Evolutionary conservation across 148 eudicot species (phyloP), one percentile per base, ranked within the genome.

Genomic region (Persicaria tinctoria): DNA sequence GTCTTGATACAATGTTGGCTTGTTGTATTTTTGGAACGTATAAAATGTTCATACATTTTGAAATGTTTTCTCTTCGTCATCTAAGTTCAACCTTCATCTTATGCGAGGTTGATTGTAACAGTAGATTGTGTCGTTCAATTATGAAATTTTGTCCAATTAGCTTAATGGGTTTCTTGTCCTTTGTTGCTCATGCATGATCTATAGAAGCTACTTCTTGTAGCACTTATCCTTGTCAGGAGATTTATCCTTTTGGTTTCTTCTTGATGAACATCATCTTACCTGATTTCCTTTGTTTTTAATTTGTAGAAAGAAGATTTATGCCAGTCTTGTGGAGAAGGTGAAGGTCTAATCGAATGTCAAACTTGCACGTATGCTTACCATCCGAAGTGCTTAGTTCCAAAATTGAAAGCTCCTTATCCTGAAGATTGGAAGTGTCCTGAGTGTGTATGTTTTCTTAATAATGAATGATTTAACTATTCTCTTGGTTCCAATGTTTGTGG

Each of bases 361-460:
- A 89, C 91, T 20, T 92, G 97, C 76, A 87, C 89, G 82, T 92
- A 92, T 79, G 71, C 90, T 16, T 92, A 95, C 82, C 99, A 95
- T 78, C 91, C 94, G 11, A 90, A 84, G 78, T 95, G 99, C 81
- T 84, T 95, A 82, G 70, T 85, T 73, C 91, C 93, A 18, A 84
- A 89, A 4, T 18, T 90, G 70, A 95, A 88, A 88, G 91, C 87
- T 75, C 97, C 97, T 79, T 80, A 82, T 75, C 97, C 99, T 54
- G 79, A 73, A 80, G 81, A 75, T 77, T 95, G 99, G 97, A 89
- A 85, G 70, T 92, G 97, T 78, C 97, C 97, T 47, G 94, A 92
- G 86, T 95, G 97, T 79, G 97, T 95, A 92, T 45, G 97, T 63
- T 13, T 17, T 66, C 70, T 66, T 66, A 44, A 13, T 12, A 38